Evolutionary conservation across 352 stramenopile species (phyloP).

Genomic region (Phytophthora pistaciae): DNA sequence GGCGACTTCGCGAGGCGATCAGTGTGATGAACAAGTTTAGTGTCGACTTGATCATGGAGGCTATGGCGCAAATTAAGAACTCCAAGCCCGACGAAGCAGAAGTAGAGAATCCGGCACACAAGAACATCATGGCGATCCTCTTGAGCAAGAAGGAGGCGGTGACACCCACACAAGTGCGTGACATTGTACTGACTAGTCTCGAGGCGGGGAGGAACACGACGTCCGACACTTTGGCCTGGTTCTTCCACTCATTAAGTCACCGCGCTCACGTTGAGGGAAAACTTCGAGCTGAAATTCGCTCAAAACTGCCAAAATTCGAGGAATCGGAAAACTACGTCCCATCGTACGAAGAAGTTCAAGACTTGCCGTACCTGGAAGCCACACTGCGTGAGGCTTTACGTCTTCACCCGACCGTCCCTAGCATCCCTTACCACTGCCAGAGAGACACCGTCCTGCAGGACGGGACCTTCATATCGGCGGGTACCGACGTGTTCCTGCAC

Average conservation of each 20-base stretch:
- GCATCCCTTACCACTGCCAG: conserved; percentile 44
- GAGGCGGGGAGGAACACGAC: conserved; percentile 70
- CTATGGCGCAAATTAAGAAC: conserved; percentile 3
- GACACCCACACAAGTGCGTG: conserved; percentile 38
- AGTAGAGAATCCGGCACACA: neutral
- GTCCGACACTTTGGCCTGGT: conserved; percentile 54
- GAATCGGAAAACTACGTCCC: conserved; percentile 4
- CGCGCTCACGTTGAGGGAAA: conserved; percentile 45
- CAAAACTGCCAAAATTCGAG: conserved; percentile 22
- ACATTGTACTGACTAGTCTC: conserved; percentile 64
- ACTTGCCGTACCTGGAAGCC: conserved; percentile 35
- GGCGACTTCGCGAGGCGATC: conserved; percentile 27
- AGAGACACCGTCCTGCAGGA: conserved; percentile 53
- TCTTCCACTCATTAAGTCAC: conserved; percentile 54
- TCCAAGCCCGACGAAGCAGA: neutral
- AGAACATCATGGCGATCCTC: conserved; percentile 22
- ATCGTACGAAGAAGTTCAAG: conserved; percentile 15
- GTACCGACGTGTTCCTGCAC: conserved; percentile 27
- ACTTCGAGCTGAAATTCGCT: conserved; percentile 37
- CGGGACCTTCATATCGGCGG: conserved; percentile 43
- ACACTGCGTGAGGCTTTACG: conserved; percentile 23
- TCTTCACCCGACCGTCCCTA: conserved; percentile 35
- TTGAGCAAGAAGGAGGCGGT: conserved; percentile 8
- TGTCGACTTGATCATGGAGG: conserved; percentile 19
- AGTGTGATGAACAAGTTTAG: conserved; percentile 21